Percentiles rank a stretch among this genome's conserved stretches.
These are phyloP conservation scores for Sporothrix euskadiensis DNA, from an alignment of 2,329 filamentous ascomycete genomes.

Conservation along the genomic window DNA sequence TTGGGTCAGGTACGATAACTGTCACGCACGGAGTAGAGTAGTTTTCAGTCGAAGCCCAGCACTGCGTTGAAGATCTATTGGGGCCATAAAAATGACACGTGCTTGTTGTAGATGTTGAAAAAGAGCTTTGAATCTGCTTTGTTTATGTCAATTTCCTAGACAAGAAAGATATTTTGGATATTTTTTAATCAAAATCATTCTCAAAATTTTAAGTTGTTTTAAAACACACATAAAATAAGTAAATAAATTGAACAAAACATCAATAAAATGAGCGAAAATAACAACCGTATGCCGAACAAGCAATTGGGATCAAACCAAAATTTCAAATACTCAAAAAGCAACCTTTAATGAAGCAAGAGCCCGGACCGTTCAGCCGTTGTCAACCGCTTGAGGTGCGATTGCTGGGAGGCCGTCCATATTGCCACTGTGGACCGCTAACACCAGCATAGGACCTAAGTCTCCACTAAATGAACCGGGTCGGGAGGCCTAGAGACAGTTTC, in stretches of 20 bases:
- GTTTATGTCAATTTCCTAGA: too few relatives aligned
- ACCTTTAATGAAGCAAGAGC: neutral
- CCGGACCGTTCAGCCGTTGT: neutral
- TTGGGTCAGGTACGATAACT: neutral
- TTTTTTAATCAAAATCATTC: too few relatives aligned
- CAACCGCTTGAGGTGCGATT: neutral
- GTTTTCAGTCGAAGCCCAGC: neutral
- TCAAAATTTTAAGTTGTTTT: too few relatives aligned
- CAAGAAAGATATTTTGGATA: too few relatives aligned
- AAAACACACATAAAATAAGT: too few relatives aligned
- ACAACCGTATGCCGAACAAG: neutral
- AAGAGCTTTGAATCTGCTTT: too few relatives aligned
- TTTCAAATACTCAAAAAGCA: neutral
- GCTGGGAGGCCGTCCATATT: constrained; percentile 3
- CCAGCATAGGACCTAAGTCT: neutral
- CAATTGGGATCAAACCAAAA: neutral
- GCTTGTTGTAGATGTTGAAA: too few relatives aligned
- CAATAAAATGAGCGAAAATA: too few relatives aligned
- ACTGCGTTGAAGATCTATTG: neutral
- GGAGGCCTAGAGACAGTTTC: constrained; percentile 14
- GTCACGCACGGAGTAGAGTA: neutral
- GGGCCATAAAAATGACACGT: neutral
- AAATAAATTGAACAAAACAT: too few relatives aligned
- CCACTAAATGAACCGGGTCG: constrained; percentile 2
- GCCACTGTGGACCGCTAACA: constrained; percentile 24